Percentiles rank a stretch among this genome's conserved stretches.
These are phyloP conservation scores for Salvia rosmarinus DNA, from an alignment of 257 asterid genomes.

Conservation along the genomic window DNA sequence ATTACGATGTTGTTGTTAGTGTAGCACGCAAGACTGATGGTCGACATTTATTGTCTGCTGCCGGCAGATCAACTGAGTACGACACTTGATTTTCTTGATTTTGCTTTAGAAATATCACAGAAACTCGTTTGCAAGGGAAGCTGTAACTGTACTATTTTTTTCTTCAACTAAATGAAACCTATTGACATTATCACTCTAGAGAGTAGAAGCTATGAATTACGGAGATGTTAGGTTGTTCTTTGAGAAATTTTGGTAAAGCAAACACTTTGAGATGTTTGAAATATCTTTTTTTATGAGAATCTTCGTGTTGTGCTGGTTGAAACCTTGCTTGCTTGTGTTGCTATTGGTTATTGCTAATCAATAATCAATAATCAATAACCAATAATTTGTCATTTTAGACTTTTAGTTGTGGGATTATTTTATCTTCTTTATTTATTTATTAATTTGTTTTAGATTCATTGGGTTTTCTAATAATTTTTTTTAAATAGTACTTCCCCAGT, in stretches of 20 bases:
- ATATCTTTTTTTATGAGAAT: constrained; percentile 30
- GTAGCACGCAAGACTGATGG: constrained; percentile 99
- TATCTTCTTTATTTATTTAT: too few species aligned
- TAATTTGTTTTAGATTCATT: too few species aligned
- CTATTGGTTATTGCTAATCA: constrained; percentile 95
- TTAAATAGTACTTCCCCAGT: too few species aligned
- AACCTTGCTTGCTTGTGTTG: constrained; percentile 40
- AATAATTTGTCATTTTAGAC: too few species aligned
- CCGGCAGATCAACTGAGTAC: constrained; percentile 98
- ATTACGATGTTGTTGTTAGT: constrained; percentile 97
- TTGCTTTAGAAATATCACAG: constrained; percentile 18
- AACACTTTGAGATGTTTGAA: constrained; percentile 25
- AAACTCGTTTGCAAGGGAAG: constrained; percentile 20
- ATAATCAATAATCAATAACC: too few species aligned
- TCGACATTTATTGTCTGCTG: constrained; percentile 92
- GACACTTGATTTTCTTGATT: constrained; percentile 37
- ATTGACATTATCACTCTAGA: constrained; percentile 23
- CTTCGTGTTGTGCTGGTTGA: constrained; percentile 35
- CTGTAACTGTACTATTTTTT: constrained; percentile 3
- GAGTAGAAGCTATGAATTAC: constrained; percentile 20
- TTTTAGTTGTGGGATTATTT: too few species aligned
- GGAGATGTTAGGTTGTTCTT: constrained; percentile 25
- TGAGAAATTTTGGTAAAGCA: not conserved
- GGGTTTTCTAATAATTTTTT: too few species aligned
- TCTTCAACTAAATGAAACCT: constrained; percentile 20